Percentiles rank a stretch among this genome's conserved stretches.
These are phyloP conservation scores for Leptographium galeiforme DNA, from an alignment of 2,329 filamentous ascomycete species.

Conservation along the genomic window DNA sequence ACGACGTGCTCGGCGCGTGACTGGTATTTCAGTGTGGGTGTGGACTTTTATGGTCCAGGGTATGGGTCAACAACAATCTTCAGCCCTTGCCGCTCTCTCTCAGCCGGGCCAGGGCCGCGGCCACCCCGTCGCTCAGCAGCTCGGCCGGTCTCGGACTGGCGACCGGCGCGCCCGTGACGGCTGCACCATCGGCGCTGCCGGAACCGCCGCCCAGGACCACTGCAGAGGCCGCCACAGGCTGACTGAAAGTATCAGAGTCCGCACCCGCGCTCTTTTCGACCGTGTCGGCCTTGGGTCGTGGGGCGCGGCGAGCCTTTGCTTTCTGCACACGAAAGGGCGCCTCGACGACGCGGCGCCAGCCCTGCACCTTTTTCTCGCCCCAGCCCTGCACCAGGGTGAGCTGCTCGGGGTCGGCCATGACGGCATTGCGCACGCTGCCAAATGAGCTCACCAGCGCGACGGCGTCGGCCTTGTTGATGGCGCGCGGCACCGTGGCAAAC, in stretches of 20 bases:
- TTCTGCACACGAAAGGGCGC: slow-evolving; percentile 73
- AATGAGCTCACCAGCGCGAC: slow-evolving; percentile 84
- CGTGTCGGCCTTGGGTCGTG: slow-evolving; percentile 7
- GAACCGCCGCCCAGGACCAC: no score
- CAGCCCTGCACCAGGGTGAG: slow-evolving; percentile 76
- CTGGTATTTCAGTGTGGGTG: no score
- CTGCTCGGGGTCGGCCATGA: slow-evolving; percentile 81
- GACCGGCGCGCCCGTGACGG: background rate
- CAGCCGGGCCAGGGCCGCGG: slow-evolving; percentile 46
- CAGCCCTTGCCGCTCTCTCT: background rate
- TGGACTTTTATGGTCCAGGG: no score
- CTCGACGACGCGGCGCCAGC: slow-evolving; percentile 68
- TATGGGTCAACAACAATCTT: no score
- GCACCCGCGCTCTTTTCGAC: background rate
- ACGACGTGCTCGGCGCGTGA: no score
- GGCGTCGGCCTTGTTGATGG: slow-evolving; percentile 90
- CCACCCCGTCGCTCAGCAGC: slow-evolving; percentile 41
- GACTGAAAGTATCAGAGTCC: no score
- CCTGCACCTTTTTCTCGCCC: slow-evolving; percentile 88
- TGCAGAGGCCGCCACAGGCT: no score
- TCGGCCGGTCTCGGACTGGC: slow-evolving; percentile 15
- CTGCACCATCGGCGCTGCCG: background rate
- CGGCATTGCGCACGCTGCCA: slow-evolving; percentile 71
- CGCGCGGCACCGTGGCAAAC: slow-evolving; percentile 80
- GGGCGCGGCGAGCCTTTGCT: slow-evolving; percentile 36